Conservation (phyloP, 1,284 basidiomycete genomes). For the Grifola frondosa region DNA sequence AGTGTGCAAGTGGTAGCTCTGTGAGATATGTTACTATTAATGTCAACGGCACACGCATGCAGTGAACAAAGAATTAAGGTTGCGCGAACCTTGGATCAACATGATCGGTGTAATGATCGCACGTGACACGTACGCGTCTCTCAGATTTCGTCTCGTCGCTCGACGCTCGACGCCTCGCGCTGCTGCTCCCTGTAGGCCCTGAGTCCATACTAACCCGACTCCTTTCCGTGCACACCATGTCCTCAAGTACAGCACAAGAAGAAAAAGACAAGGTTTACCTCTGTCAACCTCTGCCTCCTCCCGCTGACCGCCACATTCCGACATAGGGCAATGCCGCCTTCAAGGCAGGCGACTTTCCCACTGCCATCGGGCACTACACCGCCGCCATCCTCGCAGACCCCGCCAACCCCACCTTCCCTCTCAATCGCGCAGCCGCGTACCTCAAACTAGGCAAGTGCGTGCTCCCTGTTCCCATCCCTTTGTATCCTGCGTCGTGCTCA, state of each 20-base stretch:
- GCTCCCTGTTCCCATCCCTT: constrained; percentile 9
- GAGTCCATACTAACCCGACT: too few species aligned
- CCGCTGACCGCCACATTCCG: not conserved
- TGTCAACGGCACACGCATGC: too few species aligned
- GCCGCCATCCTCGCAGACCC: constrained; percentile 67
- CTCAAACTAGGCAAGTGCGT: constrained; percentile 84
- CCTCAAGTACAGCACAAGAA: constrained; percentile 11
- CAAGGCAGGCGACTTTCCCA: constrained; percentile 49
- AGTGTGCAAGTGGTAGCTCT: too few species aligned
- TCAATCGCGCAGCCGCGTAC: constrained; percentile 83
- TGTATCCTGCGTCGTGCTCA: constrained; percentile 2
- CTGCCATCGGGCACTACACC: constrained; percentile 69
- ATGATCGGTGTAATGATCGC: too few species aligned
- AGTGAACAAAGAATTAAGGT: too few species aligned
- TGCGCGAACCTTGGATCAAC: too few species aligned
- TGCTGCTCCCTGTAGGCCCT: too few species aligned
- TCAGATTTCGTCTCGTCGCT: too few species aligned
- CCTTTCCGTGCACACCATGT: constrained; percentile 6
- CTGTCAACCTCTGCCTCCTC: not conserved
- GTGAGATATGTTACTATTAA: too few species aligned
- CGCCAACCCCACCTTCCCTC: constrained; percentile 62
- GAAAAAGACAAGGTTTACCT: constrained; percentile 34
- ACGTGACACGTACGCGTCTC: too few species aligned
- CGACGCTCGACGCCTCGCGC: too few species aligned
- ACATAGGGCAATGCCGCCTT: constrained; percentile 60